These are phyloP conservation scores for Murraya paniculata DNA, from an alignment of 345 rosid genomes.

Conservation along the genomic window DNA sequence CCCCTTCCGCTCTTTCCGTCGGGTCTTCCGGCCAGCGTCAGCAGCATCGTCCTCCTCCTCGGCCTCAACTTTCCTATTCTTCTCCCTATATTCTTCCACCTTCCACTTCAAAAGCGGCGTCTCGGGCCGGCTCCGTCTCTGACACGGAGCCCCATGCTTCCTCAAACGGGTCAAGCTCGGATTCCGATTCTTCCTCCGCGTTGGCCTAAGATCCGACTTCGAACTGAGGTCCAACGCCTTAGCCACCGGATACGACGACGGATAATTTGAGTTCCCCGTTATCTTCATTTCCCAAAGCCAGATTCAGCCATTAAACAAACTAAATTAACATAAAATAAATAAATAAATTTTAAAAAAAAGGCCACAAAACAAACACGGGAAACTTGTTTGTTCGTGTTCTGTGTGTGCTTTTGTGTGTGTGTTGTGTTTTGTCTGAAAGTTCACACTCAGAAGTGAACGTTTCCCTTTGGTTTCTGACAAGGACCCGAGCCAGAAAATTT, in stretches of 20 bases:
- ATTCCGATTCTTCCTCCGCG: slow-evolving; percentile 48
- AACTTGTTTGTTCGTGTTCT: background rate
- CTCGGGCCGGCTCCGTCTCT: slow-evolving; percentile 68
- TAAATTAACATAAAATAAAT: background rate
- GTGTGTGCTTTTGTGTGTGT: slow-evolving; percentile 1
- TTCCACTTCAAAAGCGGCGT: slow-evolving; percentile 85
- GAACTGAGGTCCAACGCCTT: slow-evolving; percentile 26
- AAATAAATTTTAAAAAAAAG: too few relatives aligned
- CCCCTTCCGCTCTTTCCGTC: slow-evolving; percentile 33
- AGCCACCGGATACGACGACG: slow-evolving; percentile 40
- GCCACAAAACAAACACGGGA: background rate
- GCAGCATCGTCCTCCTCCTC: slow-evolving; percentile 30
- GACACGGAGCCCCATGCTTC: slow-evolving; percentile 44
- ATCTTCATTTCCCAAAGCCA: slow-evolving; percentile 54
- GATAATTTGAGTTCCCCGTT: slow-evolving; percentile 49
- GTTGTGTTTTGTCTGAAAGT: background rate
- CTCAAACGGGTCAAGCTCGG: slow-evolving; percentile 48
- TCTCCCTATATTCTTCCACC: slow-evolving; percentile 46
- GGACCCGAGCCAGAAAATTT: background rate
- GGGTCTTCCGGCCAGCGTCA: slow-evolving; percentile 24
- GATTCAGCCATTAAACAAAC: slow-evolving; percentile 19
- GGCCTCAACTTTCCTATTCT: slow-evolving; percentile 16
- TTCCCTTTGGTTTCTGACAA: background rate
- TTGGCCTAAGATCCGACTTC: slow-evolving; percentile 56
- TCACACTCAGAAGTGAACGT: background rate